Evolutionary conservation across 179 eudicot genomes (phyloP), one percentile per base, ranked within the genome.

Genomic region (Vitellaria paradoxa): DNA sequence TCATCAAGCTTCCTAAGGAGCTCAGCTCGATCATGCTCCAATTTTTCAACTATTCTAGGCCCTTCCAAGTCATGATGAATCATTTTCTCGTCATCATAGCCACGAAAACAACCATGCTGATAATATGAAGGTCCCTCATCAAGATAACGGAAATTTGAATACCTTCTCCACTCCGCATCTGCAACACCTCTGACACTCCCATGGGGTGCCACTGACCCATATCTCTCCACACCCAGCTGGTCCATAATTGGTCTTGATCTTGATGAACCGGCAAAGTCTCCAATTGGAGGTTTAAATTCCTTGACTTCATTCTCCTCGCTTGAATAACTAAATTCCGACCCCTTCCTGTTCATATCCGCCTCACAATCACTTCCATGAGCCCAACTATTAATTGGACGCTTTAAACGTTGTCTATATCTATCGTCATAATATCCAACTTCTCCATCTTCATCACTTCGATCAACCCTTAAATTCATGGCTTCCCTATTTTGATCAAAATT

Each of bases 1-100:
- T 88, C 91, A 70, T 85, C 86, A 62, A 86, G 89, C 73, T 91
- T 89, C 76, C 80, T 85, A 72, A 86, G 85, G 77, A 92, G 93
- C 88, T 85, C 91, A 46, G 82, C 88, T 81, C 90, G 89, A 74
- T 84, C 87, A 77, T 82, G 76, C 77, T 88, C 88, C 78, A 88
- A 78, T 47, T 84, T 78, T 55, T 84, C 87, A 65, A 85, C 84
- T 71, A 79, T 79, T 70, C 76, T 62, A 76, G 80, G 78, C 62
- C 86, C 85, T 76, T 87, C 84, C 42, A 46, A 55, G 53, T 60
- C 75, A 75, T 76, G 84, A 68, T 49, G 78, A 78, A 76, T 79
- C 59, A 84, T 85, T 68, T 71, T 80, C 63, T 83, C 84, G 72
- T 73, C 86, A 70, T 85, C 89, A 76, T 81, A 80, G 47, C 75